Evolutionary conservation across 371 early-diverging fungal genomes (phyloP), one percentile per base, ranked within the genome.

Genomic region (Apophysomyces trapeziformis): DNA sequence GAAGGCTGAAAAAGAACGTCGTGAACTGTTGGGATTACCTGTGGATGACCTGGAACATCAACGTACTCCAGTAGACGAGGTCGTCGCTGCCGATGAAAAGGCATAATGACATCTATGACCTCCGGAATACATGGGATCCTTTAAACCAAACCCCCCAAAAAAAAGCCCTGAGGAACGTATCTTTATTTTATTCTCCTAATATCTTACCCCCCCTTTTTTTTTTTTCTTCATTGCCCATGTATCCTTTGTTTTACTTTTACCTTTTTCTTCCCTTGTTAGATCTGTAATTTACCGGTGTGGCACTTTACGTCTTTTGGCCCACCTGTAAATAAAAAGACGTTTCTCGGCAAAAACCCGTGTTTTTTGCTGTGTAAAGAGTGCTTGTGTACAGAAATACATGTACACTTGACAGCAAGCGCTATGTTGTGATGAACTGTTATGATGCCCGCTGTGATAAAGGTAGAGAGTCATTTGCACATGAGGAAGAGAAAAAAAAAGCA

Each of bases 281-380:
- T 61, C 11, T 38, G 38, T 46, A 26, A 63, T 56, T 66, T 60
- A 67, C 41, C 18, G 54, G 64, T 67, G 64, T 61, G 70, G 70
- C 65, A 56, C 73, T 70, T 70, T 73, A 65, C 70, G 73, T 73
- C 73, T 73, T 73, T 73, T 73, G 73, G 70, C 58, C 65, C 73
- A 68, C 73, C 50, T 70, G 72, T 65, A 70, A 67, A 73, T 70
- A 73, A 70, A 72, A 73, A 74, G 71, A 68, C 43, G 60, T 57
- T 62, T 43, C 38, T 26, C 9, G 14, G 12, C 32, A 50, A 50
- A 50, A 50, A 45, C 46, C 4, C 9, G 44, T 43, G 58, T 16
- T 16, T 9, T n/a, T 36, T 58, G 68, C 14, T 56, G 46, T 36
- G 41, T 41, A 11, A 21, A 7, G 21, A 21, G 54, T 50, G 54